Conservation (phyloP, 164 flowering plant species). For the Nelumbo lutea region DNA sequence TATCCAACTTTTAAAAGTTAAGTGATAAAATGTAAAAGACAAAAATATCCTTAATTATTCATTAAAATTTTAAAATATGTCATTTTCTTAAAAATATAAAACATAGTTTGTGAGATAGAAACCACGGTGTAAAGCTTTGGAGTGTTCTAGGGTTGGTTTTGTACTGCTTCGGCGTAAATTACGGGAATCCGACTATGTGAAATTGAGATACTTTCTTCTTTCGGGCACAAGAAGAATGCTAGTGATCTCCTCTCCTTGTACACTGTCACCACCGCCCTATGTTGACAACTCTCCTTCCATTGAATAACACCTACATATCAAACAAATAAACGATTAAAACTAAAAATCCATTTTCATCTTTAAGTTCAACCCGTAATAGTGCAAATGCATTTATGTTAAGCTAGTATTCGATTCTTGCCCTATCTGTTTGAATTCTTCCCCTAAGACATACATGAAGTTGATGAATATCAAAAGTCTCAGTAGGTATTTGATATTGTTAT, state of each 20-base stretch:
- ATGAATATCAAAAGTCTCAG: no score
- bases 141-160: conserved; percentile 18
- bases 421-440: conserved; percentile 14
- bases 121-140: conserved; percentile 16
- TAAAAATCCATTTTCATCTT: neutral
- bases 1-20: no score
- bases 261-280: conserved; percentile 36
- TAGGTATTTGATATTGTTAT: no score
- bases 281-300: conserved; percentile 35
- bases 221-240: conserved; percentile 38
- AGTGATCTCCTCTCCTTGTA: conserved; percentile 26
- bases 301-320: conserved; percentile 10
- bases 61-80: no score
- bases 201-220: conserved; percentile 24
- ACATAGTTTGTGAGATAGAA: neutral
- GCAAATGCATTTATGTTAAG: neutral
- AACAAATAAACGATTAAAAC: neutral
- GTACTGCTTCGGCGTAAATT: conserved; percentile 23
- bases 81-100: no score
- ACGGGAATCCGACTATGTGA: conserved; percentile 20
- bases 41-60: no score
- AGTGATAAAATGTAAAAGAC: no score
- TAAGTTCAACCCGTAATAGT: neutral
- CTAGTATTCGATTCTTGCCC: conserved; percentile 9
- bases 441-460: conserved; percentile 13